Evolutionary conservation across 106 monocot genomes (phyloP), one percentile per base, ranked within the genome.

Genomic region (Chionographis japonica): DNA sequence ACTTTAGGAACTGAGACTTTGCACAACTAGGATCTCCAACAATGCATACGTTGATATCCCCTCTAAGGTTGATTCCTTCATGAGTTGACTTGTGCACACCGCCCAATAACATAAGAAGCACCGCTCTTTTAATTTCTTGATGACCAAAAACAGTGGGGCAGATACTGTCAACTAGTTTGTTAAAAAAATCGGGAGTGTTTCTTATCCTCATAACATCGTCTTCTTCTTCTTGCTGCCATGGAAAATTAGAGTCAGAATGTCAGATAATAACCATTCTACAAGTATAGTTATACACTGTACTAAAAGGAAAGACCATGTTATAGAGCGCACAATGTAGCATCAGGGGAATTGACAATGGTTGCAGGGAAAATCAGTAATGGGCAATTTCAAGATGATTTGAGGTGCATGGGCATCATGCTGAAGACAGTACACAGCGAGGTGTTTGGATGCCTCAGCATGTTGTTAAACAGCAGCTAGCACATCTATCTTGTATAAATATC

Each of bases 21-120:
- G 97, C 97, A 78, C 97, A 98, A 56, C 97, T 98, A 14, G 92
- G 97, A 83, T 98, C 92, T 69, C 97, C 97, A 75, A 98, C 97
- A 62, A 98, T 90, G 61, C 97, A 98, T n/a, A 98, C 83, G 74
- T 98, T 98, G 66, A 98, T 87, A 73, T 98, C 97, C 50, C 97
- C 97, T 74, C 97, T 82, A 43, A 98, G 87, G 65, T 98, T 98
- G 60, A 98, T 98, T 64, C 97, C 97, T 75, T 98, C 97, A 74
- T 98, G 97, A 4, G 97, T 98, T 52, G 77, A 58, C 67, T 98
- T 98, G 66, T 98, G 97, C 11, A 98, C 92, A 54, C 97, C 97
- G 61, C 97, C 92, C 70, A 98, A 68, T 58, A 98, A 71, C 97
- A 98, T 92, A 59, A 98, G 83, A 61, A 92, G 76, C 42, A 93